These are phyloP conservation scores for Thermochaetoides dissita DNA, from an alignment of 2,329 filamentous ascomycete genomes.

Conservation along the genomic window DNA sequence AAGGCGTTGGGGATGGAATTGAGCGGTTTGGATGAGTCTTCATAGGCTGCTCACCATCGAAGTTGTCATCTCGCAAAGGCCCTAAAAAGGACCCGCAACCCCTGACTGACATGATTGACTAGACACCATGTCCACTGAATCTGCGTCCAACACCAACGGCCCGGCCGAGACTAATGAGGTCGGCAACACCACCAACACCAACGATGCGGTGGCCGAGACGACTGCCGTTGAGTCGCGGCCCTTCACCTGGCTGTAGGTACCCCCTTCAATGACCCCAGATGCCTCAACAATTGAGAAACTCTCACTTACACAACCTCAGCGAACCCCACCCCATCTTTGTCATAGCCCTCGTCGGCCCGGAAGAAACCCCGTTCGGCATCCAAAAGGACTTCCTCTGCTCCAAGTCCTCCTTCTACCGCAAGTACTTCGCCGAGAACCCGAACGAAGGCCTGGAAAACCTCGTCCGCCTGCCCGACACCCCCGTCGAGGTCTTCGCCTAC, in stretches of 20 bases:
- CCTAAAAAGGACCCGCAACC: background rate
- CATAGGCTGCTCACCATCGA: background rate
- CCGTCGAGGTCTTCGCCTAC: slow-evolving; percentile 38
- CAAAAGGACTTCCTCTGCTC: slow-evolving; percentile 45
- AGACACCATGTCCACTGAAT: background rate
- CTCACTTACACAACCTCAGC: slow-evolving; percentile 19
- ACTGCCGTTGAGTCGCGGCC: slow-evolving; percentile 2
- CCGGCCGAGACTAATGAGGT: background rate
- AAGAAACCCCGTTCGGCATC: slow-evolving; percentile 40
- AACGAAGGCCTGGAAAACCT: slow-evolving; percentile 33
- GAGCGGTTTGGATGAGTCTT: background rate
- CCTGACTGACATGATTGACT: background rate
- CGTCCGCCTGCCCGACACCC: slow-evolving; percentile 34
- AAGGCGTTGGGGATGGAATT: too few species aligned
- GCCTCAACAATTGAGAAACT: background rate
- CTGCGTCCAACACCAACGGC: background rate
- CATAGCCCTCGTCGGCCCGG: slow-evolving; percentile 37
- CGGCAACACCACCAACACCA: background rate
- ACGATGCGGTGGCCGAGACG: background rate
- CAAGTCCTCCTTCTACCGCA: slow-evolving; percentile 34
- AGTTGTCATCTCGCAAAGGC: background rate
- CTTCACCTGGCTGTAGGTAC: slow-evolving; percentile 21
- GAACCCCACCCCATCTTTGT: slow-evolving; percentile 42
- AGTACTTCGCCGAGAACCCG: slow-evolving; percentile 27
- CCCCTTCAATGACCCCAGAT: background rate